Percentiles rank a stretch among this genome's conserved stretches.
Conservation (phyloP, 192 early-diverging fungal genomes). For the Coemansia sp. region DNA sequence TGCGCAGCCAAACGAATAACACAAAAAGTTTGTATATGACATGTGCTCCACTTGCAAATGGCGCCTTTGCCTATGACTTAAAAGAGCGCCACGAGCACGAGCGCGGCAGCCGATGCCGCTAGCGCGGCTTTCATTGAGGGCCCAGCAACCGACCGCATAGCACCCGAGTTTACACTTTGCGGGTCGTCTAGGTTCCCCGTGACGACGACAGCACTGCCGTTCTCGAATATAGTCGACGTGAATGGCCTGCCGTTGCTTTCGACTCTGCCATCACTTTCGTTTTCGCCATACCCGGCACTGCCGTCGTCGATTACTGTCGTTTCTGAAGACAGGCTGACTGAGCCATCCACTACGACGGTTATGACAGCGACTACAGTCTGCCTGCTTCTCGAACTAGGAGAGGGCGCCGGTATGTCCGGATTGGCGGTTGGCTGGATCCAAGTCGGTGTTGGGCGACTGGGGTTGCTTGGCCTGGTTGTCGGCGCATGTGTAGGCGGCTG, state of each 20-base stretch:
- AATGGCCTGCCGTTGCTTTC: conserved; percentile 8
- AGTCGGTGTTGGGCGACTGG: neutral
- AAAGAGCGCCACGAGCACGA: conserved; percentile 4
- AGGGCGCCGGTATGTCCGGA: neutral
- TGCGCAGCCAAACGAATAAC: neutral
- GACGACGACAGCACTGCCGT: conserved; percentile 39
- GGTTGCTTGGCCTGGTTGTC: conserved; percentile 6
- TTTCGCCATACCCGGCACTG: neutral
- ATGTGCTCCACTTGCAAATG: neutral
- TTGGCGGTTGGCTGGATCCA: neutral
- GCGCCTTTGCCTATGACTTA: conserved; percentile 2
- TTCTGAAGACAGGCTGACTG: conserved; percentile 21
- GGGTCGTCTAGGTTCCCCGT: conserved; percentile 19
- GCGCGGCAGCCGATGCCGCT: neutral
- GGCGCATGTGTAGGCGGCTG: neutral
- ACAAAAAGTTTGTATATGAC: neutral
- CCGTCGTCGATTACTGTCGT: conserved; percentile 29
- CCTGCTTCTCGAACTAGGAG: conserved; percentile 12
- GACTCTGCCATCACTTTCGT: neutral
- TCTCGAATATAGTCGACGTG: conserved; percentile 38
- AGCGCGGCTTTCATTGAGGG: neutral
- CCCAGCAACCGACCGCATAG: neutral
- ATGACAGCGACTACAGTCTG: conserved; percentile 38
- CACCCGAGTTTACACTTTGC: neutral
- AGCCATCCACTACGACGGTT: conserved; percentile 43